Percentiles rank a stretch among this genome's conserved stretches.
phyloP scores from a whole-genome alignment of 345 rosid genomes.

The Adansonia digitata region DNA sequence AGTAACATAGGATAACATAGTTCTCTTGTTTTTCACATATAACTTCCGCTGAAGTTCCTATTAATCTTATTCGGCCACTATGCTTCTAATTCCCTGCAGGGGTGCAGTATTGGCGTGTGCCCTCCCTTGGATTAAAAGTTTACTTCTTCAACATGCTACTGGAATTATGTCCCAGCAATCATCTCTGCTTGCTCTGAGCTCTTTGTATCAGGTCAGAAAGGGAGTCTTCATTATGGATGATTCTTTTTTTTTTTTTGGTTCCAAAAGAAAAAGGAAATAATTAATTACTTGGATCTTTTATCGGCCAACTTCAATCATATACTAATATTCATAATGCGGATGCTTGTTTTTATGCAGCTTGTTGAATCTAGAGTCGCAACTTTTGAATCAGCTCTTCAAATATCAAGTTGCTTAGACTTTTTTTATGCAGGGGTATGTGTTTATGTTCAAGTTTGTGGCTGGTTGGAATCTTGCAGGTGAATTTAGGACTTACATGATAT shows the following conservation, averaged over 20 bases:
- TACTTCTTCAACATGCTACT: constrained; percentile 80
- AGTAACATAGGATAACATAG: no score
- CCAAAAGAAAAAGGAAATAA: not conserved
- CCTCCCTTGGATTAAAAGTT: constrained; percentile 82
- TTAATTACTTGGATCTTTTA: not conserved
- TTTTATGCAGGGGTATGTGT: constrained; percentile 44
- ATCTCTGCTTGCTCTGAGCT: constrained; percentile 58
- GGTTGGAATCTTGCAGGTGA: not conserved
- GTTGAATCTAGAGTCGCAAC: constrained; percentile 79
- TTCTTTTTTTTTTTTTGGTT: not conserved
- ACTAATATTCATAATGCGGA: not conserved
- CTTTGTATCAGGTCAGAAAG: constrained; percentile 73
- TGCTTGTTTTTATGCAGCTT: constrained; percentile 43
- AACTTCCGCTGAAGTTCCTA: not conserved
- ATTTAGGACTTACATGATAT: not conserved
- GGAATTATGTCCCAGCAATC: constrained; percentile 86
- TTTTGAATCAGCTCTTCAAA: constrained; percentile 56
- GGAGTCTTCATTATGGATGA: not conserved
- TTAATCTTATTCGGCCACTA: not conserved
- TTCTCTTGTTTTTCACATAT: not conserved
- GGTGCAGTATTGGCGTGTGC: constrained; percentile 85
- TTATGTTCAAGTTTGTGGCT: not conserved
- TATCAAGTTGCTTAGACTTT: constrained; percentile 66
- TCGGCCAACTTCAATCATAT: not conserved
- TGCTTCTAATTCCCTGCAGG: constrained; percentile 33